These are phyloP conservation scores for Pyrus communis DNA, from an alignment of 306 rosid genomes.

Conservation along the genomic window DNA sequence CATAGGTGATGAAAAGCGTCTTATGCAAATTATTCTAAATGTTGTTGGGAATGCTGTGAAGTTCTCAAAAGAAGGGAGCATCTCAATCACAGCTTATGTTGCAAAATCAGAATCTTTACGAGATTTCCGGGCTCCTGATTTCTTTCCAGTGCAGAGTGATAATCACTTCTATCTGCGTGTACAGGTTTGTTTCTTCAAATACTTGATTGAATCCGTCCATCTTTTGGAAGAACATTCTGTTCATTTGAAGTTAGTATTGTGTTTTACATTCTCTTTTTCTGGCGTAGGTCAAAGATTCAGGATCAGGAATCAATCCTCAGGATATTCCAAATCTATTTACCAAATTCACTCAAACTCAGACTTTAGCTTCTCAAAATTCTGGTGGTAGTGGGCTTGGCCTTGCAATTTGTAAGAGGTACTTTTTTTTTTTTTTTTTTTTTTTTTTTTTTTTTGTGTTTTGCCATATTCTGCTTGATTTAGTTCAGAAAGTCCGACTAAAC, in stretches of 20 bases:
- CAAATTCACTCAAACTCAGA: constrained; percentile 74
- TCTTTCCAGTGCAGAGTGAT: constrained; percentile 58
- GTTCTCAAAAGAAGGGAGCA: constrained; percentile 84
- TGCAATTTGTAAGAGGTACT: constrained; percentile 83
- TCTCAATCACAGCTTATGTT: constrained; percentile 53
- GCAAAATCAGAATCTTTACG: constrained; percentile 71
- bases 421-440: constrained; percentile 38
- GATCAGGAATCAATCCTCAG: constrained; percentile 78
- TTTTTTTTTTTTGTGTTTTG: constrained; percentile 25
- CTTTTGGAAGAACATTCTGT: constrained; percentile 5
- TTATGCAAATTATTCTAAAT: constrained; percentile 78
- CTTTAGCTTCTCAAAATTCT: constrained; percentile 53
- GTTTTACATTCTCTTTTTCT: neutral
- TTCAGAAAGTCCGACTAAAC: neutral
- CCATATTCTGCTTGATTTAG: constrained; percentile 1
- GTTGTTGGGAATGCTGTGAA: constrained; percentile 95
- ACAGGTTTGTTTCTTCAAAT: constrained; percentile 60
- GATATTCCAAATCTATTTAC: constrained; percentile 81
- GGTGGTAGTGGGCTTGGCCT: constrained; percentile 88
- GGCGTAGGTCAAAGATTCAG: constrained; percentile 77
- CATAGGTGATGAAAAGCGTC: constrained; percentile 83
- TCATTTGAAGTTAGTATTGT: constrained; percentile 3
- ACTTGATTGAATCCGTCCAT: constrained; percentile 12
- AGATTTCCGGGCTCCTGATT: constrained; percentile 67
- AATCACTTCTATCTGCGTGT: constrained; percentile 75